phyloP scores from a whole-genome alignment of 129 eudicot species.

The Smallanthus sonchifolius region DNA sequence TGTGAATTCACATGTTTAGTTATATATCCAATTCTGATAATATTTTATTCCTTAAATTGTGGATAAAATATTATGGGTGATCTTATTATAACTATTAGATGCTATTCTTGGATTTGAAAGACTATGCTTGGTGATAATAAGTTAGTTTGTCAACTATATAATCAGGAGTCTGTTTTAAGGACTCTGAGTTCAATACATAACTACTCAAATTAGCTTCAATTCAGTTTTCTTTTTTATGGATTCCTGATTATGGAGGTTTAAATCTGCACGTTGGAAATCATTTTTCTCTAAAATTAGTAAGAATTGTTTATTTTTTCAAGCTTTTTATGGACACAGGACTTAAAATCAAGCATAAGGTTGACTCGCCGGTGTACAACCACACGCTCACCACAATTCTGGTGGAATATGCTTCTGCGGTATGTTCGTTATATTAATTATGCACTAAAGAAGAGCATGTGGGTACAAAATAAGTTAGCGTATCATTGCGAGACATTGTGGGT shows the following conservation, averaged over 20 bases:
- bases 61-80: too few relatives aligned
- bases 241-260: neutral
- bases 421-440: constrained; percentile 13
- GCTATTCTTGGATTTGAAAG: too few relatives aligned
- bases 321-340: constrained; percentile 45
- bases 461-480: neutral
- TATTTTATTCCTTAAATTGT: too few relatives aligned
- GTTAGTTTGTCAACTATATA: too few relatives aligned
- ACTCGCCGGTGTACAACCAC: constrained; percentile 52
- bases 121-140: too few relatives aligned
- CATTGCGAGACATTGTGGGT: neutral
- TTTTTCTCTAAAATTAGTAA: neutral
- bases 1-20: too few relatives aligned
- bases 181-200: neutral
- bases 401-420: constrained; percentile 92
- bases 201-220: neutral
- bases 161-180: neutral
- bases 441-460: neutral
- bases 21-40: too few relatives aligned
- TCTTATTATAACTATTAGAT: too few relatives aligned
- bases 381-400: constrained; percentile 75
- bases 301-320: too few relatives aligned
- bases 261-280: neutral
- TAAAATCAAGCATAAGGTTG: constrained; percentile 33
- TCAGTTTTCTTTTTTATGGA: neutral